phyloP scores from a whole-genome alignment of 1,139 yeast species.

The Wickerhamiella infanticola region DNA sequence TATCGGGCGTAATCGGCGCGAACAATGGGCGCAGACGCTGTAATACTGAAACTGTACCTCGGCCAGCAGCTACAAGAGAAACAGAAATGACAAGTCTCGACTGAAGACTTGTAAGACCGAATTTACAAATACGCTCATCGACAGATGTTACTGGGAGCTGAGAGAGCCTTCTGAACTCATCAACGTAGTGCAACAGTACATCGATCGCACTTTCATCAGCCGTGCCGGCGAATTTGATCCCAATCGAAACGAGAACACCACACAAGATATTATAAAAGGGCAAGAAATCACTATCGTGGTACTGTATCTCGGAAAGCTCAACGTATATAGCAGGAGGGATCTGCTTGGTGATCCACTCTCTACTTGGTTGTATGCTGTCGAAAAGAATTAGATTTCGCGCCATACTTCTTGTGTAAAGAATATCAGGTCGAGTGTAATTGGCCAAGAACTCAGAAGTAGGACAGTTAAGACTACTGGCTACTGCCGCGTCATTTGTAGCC shows the following conservation, averaged over 20 bases:
- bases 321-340: slow-evolving; percentile 27
- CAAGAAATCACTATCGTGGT: slow-evolving; percentile 46
- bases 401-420: slow-evolving; percentile 51
- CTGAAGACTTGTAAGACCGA: slow-evolving; percentile 42
- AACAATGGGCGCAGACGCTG: slow-evolving; percentile 59
- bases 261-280: slow-evolving; percentile 54
- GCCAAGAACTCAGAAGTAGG: slow-evolving; percentile 48
- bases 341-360: slow-evolving; percentile 46
- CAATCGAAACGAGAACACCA: slow-evolving; percentile 64
- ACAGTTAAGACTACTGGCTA: slow-evolving; percentile 49
- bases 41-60: slow-evolving; percentile 72
- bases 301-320: slow-evolving; percentile 15
- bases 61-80: slow-evolving; percentile 75
- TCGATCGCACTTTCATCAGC: slow-evolving; percentile 33
- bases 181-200: slow-evolving; percentile 46
- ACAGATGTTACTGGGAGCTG: slow-evolving; percentile 32
- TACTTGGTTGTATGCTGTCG: slow-evolving; percentile 41
- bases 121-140: slow-evolving; percentile 45
- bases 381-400: slow-evolving; percentile 66
- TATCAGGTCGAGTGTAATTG: slow-evolving; percentile 70
- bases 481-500: slow-evolving; percentile 42
- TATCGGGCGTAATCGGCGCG: slow-evolving; percentile 35
- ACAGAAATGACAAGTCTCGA: slow-evolving; percentile 44
- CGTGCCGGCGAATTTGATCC: slow-evolving; percentile 62
- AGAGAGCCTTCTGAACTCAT: slow-evolving; percentile 41